These are phyloP conservation scores for Starmerella riodocensis DNA, from an alignment of 805 yeast genomes.

Conservation along the genomic window DNA sequence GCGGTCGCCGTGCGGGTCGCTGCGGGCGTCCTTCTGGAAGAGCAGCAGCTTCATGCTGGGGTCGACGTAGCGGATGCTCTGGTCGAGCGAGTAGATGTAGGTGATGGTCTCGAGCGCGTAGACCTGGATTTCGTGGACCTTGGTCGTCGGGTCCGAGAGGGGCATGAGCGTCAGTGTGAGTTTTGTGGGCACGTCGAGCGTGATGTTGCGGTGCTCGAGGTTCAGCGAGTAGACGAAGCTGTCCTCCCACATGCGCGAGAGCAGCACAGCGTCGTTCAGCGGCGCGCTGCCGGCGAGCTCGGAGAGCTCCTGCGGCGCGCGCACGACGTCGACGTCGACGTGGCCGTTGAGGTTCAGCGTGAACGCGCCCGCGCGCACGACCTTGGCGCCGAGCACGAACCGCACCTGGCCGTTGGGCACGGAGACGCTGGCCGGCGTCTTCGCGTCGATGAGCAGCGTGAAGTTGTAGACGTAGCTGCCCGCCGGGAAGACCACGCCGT, in stretches of 20 bases:
- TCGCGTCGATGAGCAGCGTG: conserved; percentile 63
- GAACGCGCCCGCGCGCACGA: conserved; percentile 63
- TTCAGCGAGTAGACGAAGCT: conserved; percentile 65
- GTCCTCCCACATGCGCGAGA: conserved; percentile 76
- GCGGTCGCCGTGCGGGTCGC: conserved; percentile 1
- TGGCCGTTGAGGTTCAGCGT: conserved; percentile 52
- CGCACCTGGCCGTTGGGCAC: conserved; percentile 63
- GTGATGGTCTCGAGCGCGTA: conserved; percentile 20
- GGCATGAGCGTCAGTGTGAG: conserved; percentile 62
- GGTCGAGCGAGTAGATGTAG: conserved; percentile 22
- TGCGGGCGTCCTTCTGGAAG: conserved; percentile 16
- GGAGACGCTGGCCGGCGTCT: conserved; percentile 56
- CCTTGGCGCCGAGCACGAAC: conserved; percentile 46
- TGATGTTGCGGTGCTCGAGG: conserved; percentile 61
- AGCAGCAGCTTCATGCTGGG: conserved; percentile 19
- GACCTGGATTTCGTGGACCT: conserved; percentile 42
- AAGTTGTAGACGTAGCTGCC: conserved; percentile 79
- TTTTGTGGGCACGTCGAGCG: conserved; percentile 64
- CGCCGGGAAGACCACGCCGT: conserved; percentile 38
- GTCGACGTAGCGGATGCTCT: conserved; percentile 20
- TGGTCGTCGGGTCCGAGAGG: conserved; percentile 45
- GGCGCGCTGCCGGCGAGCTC: conserved; percentile 53
- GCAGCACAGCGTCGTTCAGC: conserved; percentile 60
- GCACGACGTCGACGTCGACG: conserved; percentile 45
- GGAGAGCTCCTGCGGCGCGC: conserved; percentile 48